Evolutionary conservation across 805 yeast genomes (phyloP).

Genomic region (Isabelozyma heimii): DNA sequence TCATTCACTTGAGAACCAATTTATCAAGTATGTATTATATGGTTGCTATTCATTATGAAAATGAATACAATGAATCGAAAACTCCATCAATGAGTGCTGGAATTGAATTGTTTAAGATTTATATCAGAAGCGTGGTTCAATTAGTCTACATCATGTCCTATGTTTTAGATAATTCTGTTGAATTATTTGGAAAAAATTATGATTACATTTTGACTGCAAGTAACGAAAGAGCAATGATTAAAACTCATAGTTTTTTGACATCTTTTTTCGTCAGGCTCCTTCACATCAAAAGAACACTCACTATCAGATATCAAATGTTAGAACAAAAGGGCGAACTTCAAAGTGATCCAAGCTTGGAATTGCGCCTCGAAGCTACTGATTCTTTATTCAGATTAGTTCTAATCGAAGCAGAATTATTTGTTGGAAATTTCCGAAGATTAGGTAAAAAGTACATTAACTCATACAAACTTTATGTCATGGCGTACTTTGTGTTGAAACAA

Average conservation of each 20-base stretch:
- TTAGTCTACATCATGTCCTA: conserved; percentile 42
- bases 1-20: conserved; percentile 37
- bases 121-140: conserved; percentile 39
- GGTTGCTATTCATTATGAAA: conserved; percentile 41
- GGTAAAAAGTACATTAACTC: conserved; percentile 39
- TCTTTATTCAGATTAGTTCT: conserved; percentile 28
- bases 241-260: conserved; percentile 37
- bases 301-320: conserved; percentile 9
- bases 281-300: conserved; percentile 33
- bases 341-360: conserved; percentile 10
- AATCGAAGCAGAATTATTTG: conserved; percentile 40
- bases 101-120: conserved; percentile 40
- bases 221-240: conserved; percentile 39
- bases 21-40: conserved; percentile 39
- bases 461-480: conserved; percentile 38
- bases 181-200: conserved; percentile 37
- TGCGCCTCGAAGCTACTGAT: conserved; percentile 30
- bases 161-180: conserved; percentile 40
- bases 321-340: conserved; percentile 7
- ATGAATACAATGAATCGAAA: conserved; percentile 22
- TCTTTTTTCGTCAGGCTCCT: conserved; percentile 38
- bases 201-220: conserved; percentile 35
- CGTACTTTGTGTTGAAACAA: conserved; percentile 38
- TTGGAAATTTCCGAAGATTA: conserved; percentile 38
- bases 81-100: conserved; percentile 36